Evolutionary conservation across 495 filamentous ascomycete species (phyloP).

Genomic region (Letharia columbiana): DNA sequence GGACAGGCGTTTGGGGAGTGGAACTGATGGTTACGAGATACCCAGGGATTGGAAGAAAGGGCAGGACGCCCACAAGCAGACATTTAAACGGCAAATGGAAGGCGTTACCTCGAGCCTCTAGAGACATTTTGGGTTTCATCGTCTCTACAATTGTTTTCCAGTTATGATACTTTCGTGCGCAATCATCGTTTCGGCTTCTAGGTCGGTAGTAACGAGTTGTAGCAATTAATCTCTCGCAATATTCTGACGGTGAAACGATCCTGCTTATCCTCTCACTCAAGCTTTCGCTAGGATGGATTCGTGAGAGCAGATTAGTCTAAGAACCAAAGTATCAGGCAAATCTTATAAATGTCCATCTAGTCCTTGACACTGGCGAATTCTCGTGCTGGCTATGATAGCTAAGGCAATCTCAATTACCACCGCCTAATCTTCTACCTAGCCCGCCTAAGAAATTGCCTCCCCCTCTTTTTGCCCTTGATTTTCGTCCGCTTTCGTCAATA

Average conservation of each 20-base stretch:
- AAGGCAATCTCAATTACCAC: constrained; percentile 2
- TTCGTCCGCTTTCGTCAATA: constrained; percentile 39
- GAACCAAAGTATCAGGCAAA: neutral
- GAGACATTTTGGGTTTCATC: neutral
- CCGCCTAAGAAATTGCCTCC: constrained; percentile 19
- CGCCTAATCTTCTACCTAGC: constrained; percentile 26
- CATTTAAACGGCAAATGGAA: neutral
- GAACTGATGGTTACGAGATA: constrained; percentile 7
- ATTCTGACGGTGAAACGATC: neutral
- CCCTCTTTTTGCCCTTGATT: constrained; percentile 37
- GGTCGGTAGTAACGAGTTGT: neutral
- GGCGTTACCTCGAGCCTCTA: neutral
- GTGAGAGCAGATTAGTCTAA: neutral
- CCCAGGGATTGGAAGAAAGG: neutral
- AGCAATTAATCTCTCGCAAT: neutral
- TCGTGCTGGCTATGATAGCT: neutral
- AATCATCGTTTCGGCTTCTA: neutral
- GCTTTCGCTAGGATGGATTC: neutral
- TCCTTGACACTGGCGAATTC: neutral
- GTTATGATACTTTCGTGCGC: neutral
- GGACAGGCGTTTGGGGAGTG: constrained; percentile 2
- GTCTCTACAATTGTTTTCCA: neutral
- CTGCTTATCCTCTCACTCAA: neutral
- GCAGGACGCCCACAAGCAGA: no score
- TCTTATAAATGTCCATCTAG: neutral